A percentile compares a stretch with the other conserved stretches of the same genome.
phyloP scores from a whole-genome alignment of 176 grass and related monocot genomes.

The Aegilops speltoides region DNA sequence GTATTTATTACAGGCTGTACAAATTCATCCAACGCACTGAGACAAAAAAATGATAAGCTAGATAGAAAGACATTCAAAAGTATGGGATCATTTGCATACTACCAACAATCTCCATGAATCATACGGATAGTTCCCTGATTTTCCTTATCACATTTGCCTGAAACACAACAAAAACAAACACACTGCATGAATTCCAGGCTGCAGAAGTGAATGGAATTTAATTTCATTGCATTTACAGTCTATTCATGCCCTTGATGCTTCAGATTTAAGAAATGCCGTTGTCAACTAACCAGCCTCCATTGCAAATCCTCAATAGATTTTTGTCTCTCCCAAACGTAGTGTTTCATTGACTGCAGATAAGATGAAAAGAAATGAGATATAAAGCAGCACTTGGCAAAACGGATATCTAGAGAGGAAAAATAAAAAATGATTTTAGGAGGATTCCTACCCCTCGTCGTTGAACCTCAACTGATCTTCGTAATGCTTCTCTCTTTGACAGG shows the following conservation, averaged over 20 bases:
- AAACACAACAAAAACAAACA: neutral
- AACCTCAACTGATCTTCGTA: slow-evolving; percentile 76
- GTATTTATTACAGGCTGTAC: neutral
- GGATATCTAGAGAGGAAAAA: neutral
- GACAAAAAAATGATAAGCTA: neutral
- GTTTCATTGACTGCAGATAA: slow-evolving; percentile 72
- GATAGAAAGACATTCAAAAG: neutral
- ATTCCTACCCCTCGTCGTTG: slow-evolving; percentile 78
- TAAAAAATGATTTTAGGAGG: neutral
- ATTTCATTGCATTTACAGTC: neutral
- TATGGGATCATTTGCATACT: neutral
- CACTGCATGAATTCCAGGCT: neutral
- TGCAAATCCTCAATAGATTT: slow-evolving; percentile 61
- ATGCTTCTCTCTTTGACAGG: slow-evolving; percentile 75
- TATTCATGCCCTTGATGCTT: neutral
- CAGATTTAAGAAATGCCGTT: neutral
- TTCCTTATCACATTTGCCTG: slow-evolving; percentile 35
- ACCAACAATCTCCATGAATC: neutral
- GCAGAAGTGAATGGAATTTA: neutral
- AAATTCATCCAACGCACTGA: neutral
- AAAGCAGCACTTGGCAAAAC: neutral
- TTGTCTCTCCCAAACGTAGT: slow-evolving; percentile 56
- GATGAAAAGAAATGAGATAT: slow-evolving; percentile 11
- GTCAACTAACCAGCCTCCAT: slow-evolving; percentile 56
- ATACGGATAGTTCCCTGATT: slow-evolving; percentile 35